Conservation (phyloP, 129 eudicot species). For the Mikania micrantha region DNA sequence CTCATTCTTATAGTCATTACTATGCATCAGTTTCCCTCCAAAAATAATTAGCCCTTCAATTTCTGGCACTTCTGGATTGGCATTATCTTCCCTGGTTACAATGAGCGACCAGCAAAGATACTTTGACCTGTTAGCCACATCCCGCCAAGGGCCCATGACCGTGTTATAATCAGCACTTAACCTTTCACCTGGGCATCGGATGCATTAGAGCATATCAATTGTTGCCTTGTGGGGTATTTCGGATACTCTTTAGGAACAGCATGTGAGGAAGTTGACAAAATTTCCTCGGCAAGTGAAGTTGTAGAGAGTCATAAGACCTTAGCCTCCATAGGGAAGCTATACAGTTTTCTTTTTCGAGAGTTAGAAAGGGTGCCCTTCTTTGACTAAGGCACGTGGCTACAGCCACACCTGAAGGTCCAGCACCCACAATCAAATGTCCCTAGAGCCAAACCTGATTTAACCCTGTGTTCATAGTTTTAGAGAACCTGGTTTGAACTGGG, state of each 20-base stretch:
- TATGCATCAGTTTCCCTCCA: conserved; percentile 14
- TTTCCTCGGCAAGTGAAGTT: conserved; percentile 41
- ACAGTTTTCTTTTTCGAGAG: conserved; percentile 32
- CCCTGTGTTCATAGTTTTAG: neutral
- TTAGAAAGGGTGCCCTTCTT: conserved; percentile 7
- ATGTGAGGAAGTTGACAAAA: conserved; percentile 33
- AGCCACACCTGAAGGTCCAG: conserved; percentile 4
- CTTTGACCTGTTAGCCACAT: conserved; percentile 1
- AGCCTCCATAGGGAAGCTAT: conserved; percentile 37
- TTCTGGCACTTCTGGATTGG: neutral
- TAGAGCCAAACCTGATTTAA: neutral
- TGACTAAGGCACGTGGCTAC: conserved; percentile 17
- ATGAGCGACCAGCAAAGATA: conserved; percentile 1
- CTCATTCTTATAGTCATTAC: conserved; percentile 13
- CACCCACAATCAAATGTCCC: conserved; percentile 6
- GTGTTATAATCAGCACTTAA: conserved; percentile 16
- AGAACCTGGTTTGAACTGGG: neutral
- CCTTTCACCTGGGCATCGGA: conserved; percentile 21
- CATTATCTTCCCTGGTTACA: conserved; percentile 2
- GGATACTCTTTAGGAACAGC: conserved; percentile 33
- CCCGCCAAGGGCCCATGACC: neutral
- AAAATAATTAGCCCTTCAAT: neutral
- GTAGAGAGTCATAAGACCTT: conserved; percentile 36
- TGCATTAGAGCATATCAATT: conserved; percentile 25
- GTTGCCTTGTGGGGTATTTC: conserved; percentile 32